These are phyloP conservation scores for Tricholoma bakamatsutake DNA, from an alignment of 768 basidiomycete genomes.

Conservation along the genomic window DNA sequence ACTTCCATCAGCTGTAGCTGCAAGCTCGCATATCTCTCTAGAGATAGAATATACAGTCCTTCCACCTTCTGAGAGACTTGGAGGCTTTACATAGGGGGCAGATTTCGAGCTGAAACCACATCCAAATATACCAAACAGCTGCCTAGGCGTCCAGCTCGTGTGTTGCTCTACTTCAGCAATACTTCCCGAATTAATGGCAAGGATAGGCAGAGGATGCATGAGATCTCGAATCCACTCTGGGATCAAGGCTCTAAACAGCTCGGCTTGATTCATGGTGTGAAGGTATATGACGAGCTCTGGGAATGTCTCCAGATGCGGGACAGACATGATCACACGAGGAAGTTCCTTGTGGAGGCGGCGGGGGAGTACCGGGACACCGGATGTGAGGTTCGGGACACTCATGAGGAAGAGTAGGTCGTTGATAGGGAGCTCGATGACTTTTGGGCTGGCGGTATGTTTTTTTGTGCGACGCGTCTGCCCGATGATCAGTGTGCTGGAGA, in stretches of 20 bases:
- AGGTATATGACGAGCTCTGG: slow-evolving; percentile 30
- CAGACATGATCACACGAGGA: slow-evolving; percentile 24
- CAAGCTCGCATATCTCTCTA: slow-evolving; percentile 22
- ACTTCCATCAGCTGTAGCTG: slow-evolving; percentile 5
- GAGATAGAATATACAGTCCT: slow-evolving; percentile 19
- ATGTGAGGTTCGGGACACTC: slow-evolving; percentile 29
- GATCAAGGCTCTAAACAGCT: slow-evolving; percentile 28
- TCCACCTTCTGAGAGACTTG: slow-evolving; percentile 3
- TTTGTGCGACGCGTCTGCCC: neutral
- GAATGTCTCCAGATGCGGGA: slow-evolving; percentile 30
- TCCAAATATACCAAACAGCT: slow-evolving; percentile 1
- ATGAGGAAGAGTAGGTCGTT: slow-evolving; percentile 34
- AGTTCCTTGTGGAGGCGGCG: slow-evolving; percentile 29
- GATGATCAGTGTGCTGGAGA: slow-evolving; percentile 2
- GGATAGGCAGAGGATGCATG: slow-evolving; percentile 27
- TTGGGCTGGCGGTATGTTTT: slow-evolving; percentile 6
- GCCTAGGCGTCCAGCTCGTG: neutral
- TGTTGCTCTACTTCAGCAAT: neutral
- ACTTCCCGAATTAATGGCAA: neutral
- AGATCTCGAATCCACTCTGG: slow-evolving; percentile 34
- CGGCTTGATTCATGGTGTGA: slow-evolving; percentile 33
- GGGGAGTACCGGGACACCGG: slow-evolving; percentile 20
- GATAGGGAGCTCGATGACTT: slow-evolving; percentile 28
- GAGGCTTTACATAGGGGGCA: slow-evolving; percentile 1
- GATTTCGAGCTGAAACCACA: slow-evolving; percentile 2